Evolutionary conservation across 2,329 filamentous ascomycete genomes (phyloP), one percentile per base, ranked within the genome.

Genomic region (Thelonectria discophora): DNA sequence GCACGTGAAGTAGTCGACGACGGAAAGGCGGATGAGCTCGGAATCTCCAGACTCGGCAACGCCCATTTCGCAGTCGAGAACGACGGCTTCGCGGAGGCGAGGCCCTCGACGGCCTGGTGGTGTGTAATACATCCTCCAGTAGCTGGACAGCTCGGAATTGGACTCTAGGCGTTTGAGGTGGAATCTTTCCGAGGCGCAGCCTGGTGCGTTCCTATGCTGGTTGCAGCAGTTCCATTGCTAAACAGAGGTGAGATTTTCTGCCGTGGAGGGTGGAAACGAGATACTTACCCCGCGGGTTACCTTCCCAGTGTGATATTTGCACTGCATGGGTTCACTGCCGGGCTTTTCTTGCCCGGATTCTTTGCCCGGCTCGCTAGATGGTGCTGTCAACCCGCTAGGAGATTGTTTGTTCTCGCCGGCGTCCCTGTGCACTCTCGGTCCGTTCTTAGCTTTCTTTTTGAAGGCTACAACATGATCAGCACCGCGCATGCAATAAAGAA

Each of bases 61-160:
- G 15, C 84, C 84, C 82, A 86, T 86, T 64, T 87, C 84, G 63
- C 84, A 86, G 62, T 86, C 84, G 3, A 87, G 72, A 0, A 79
- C 82, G 3, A 86, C 78, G 2, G 69, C 75, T 24, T 39, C 50
- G 8, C 46, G 63, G 2, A 40, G 15, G 0, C 51, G 3, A 15
- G 11, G 12, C 1, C 39, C 51, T 6, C 32, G 42, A 2, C 2
- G 27, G 1, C 7, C 8, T 1, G 5, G 8, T 0, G 60, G 65
- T 0, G 60, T 66, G 20, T 5, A 3, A 13, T 53, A 48, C 47
- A 57, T 60, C 13, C 52, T 53, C 63, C 63, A 66, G 10, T 50
- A 54, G 5, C 2, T 20, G 15, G 51, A 46, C 3, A 66, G 46
- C 20, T 65, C 49, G 1, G 51, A 17, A 1, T 34, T n/a, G 3